Conservation (phyloP, 2,329 filamentous ascomycete species). For the Didymosphaeria variabile region DNA sequence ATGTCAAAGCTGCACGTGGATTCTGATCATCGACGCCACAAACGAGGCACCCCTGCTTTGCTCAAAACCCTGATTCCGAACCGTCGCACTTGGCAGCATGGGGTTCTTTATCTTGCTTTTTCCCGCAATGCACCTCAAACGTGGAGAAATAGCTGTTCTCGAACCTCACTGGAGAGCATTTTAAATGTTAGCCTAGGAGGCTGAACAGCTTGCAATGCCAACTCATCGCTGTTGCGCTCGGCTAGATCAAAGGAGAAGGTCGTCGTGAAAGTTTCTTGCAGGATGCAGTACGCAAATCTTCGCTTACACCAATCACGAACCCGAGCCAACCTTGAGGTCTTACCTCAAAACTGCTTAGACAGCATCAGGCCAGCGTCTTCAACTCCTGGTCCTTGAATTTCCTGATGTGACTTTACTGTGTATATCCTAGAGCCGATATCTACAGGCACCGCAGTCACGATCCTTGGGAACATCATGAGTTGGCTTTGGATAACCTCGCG, state of each 20-base stretch:
- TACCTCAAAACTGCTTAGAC: conserved; percentile 13
- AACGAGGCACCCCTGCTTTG: conserved; percentile 19
- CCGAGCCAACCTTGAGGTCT: conserved; percentile 2
- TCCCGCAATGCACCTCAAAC: not conserved
- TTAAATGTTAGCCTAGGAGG: not conserved
- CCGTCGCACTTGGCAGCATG: conserved; percentile 16
- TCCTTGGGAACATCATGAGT: not conserved
- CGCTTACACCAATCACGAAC: conserved; percentile 24
- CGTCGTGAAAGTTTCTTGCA: conserved; percentile 10
- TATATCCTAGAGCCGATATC: not conserved
- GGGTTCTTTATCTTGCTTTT: conserved; percentile 12
- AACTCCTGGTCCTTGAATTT: conserved; percentile 4
- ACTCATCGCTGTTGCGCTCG: conserved; percentile 6
- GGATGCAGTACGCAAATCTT: conserved; percentile 29
- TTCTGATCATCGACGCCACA: conserved; percentile 27
- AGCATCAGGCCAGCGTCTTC: conserved; percentile 2
- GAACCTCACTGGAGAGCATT: not conserved
- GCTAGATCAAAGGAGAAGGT: conserved; percentile 19
- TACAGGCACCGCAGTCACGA: conserved; percentile 1
- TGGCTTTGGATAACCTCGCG: not conserved
- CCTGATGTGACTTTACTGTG: not conserved
- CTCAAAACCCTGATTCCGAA: conserved; percentile 4
- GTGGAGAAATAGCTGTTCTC: not conserved
- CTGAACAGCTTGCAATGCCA: conserved; percentile 1
- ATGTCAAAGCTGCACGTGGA: conserved; percentile 26